Evolutionary conservation across 2,329 filamentous ascomycete genomes (phyloP), one percentile per base, ranked within the genome.

Genomic region (Phaeoacremonium minimum): DNA sequence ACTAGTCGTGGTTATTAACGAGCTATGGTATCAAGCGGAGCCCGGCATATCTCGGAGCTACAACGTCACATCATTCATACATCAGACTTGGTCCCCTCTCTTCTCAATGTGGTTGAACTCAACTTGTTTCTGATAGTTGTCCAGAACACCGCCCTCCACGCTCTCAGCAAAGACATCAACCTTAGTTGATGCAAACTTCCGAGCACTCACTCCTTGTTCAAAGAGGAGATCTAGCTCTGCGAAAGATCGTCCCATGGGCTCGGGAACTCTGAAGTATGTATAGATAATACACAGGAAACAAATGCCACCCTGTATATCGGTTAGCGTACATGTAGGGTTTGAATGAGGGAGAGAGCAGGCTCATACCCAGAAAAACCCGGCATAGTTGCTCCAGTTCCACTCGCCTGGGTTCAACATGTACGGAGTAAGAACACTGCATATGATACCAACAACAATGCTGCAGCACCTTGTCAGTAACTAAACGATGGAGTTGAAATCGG

Each of bases 331-430:
- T 4, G 35, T 33, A 9, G 7, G n/a, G 20, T 18, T 12, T 17
- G 11, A 5, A 6, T 22, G 26, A 15, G 17, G 15, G 12, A 13
- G 8, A n/a, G 4, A 13, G n/a, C 11, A 18, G 17, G 7, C 19
- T 51, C 68, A 51, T 56, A 74, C 62, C 85, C 88, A 88, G 69
- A 94, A 94, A 66, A 95, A 94, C 18, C 89, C 88, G 1, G 88
- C 77, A 50, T 77, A 93, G 63, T 93, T 93, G 42, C 78, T 73
- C 89, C 88, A 95, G 61, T 94, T 69, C 89, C 90, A 95, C 1
- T 80, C 84, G 2, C 70, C 73, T 0, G 89, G 87, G 63, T 95
- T 95, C 29, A 95, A 73, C 89, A 95, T 95, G 63, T 94, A 95
- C 0, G 89, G 89, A 0, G 87, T 94, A 28, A 95, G 62, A 4